Evolutionary conservation across 371 early-diverging fungal species (phyloP).

Genomic region (Choanephora cucurbitarum): DNA sequence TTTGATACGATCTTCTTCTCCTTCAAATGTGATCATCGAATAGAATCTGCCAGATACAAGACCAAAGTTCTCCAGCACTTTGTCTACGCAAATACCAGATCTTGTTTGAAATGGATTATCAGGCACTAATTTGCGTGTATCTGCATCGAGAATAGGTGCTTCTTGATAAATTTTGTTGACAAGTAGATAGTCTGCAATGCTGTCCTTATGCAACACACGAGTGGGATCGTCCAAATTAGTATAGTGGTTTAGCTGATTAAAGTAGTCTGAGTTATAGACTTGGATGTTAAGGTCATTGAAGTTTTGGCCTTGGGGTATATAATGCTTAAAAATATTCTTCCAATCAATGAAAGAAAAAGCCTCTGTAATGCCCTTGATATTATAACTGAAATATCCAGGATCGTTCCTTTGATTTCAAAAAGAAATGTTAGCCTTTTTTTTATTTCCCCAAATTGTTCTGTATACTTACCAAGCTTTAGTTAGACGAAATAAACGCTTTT

Average conservation of each 20-base stretch:
- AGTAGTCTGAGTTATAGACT: conserved; percentile 21
- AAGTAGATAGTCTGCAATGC: conserved; percentile 38
- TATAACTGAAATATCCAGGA: conserved; percentile 1
- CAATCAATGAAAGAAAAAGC: conserved; percentile 43
- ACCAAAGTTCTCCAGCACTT: conserved; percentile 38
- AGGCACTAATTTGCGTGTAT: conserved; percentile 37
- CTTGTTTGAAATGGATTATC: conserved; percentile 31
- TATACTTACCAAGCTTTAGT: conserved; percentile 16
- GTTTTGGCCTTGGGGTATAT: conserved; percentile 20
- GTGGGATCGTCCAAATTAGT: conserved; percentile 16
- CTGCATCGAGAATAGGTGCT: conserved; percentile 33
- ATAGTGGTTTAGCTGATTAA: conserved; percentile 25
- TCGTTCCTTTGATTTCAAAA: not conserved
- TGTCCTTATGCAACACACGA: conserved; percentile 22
- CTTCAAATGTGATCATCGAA: conserved; percentile 47
- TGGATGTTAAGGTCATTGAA: conserved; percentile 29
- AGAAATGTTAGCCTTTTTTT: not conserved
- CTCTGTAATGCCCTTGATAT: conserved; percentile 26
- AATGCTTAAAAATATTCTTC: conserved; percentile 21
- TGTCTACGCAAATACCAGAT: conserved; percentile 45
- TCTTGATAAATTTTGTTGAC: conserved; percentile 24
- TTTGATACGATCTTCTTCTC: conserved; percentile 33
- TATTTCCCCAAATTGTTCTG: not conserved
- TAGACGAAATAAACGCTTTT: conserved; percentile 34
- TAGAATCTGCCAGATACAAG: conserved; percentile 37